Percentiles rank a stretch among this genome's conserved stretches.
phyloP scores from a whole-genome alignment of 164 flowering plant species.

The Liquidambar formosana region DNA sequence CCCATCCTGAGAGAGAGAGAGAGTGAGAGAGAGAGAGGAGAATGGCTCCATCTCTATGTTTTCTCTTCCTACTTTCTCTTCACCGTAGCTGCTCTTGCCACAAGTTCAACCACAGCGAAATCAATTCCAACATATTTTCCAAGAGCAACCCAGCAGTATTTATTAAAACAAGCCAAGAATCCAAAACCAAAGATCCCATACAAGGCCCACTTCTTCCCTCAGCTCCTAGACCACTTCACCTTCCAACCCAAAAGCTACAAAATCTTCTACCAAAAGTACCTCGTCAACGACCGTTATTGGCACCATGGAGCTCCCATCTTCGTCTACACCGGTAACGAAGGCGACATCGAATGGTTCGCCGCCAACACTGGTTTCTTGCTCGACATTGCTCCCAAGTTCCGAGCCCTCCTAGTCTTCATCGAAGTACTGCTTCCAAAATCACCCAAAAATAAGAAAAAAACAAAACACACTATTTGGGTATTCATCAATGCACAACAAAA shows the following conservation, averaged over 20 bases:
- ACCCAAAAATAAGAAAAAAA: neutral
- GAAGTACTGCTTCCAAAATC: constrained; percentile 31
- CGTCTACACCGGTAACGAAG: constrained; percentile 62
- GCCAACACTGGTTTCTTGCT: constrained; percentile 56
- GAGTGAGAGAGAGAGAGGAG: too few species aligned
- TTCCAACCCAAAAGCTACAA: constrained; percentile 48
- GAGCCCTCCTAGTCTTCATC: constrained; percentile 48
- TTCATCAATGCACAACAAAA: neutral
- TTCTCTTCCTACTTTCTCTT: constrained; percentile 20
- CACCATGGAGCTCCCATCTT: constrained; percentile 45
- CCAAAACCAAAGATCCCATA: constrained; percentile 32
- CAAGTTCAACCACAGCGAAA: constrained; percentile 9
- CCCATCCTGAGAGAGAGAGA: neutral
- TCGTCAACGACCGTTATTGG: constrained; percentile 44
- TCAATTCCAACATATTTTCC: constrained; percentile 27
- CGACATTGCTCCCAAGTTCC: constrained; percentile 58
- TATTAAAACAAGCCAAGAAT: constrained; percentile 14
- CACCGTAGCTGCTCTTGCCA: neutral
- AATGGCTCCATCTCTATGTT: constrained; percentile 20
- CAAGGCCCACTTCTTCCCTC: constrained; percentile 48
- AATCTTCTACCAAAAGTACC: constrained; percentile 55
- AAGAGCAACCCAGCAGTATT: constrained; percentile 18
- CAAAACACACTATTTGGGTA: neutral
- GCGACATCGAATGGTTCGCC: constrained; percentile 61
- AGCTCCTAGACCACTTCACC: constrained; percentile 49